Conservation (phyloP, 2,329 filamentous ascomycete species). For the Diaporthe longicolla region DNA sequence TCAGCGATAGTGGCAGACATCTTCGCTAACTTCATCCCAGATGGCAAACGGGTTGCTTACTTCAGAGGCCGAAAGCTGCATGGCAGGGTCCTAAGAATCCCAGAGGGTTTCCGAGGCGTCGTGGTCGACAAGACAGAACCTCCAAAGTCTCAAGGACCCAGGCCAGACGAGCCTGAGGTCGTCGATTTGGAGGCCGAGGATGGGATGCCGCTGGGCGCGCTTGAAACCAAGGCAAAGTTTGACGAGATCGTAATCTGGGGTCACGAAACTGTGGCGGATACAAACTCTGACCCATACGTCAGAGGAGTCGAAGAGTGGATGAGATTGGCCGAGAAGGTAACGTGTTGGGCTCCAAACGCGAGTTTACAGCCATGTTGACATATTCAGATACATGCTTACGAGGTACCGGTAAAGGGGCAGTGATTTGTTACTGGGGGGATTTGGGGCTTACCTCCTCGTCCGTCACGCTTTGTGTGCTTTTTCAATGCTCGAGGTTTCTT, state of each 20-base stretch:
- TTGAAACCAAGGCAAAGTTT: slow-evolving; percentile 78
- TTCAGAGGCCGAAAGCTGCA: slow-evolving; percentile 86
- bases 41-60: slow-evolving; percentile 70
- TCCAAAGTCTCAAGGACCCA: slow-evolving; percentile 48
- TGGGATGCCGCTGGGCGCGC: slow-evolving; percentile 64
- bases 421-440: not conserved
- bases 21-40: slow-evolving; percentile 52
- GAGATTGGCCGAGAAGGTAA: slow-evolving; percentile 69
- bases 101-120: slow-evolving; percentile 78
- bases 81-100: slow-evolving; percentile 76
- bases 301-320: slow-evolving; percentile 87
- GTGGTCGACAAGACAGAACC: slow-evolving; percentile 66
- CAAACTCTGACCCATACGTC: slow-evolving; percentile 76
- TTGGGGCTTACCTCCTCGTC: not conserved
- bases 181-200: slow-evolving; percentile 58
- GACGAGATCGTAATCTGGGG: slow-evolving; percentile 86
- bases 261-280: slow-evolving; percentile 77
- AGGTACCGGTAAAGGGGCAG: slow-evolving; percentile 15
- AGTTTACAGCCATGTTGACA: not conserved
- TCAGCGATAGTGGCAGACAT: not conserved
- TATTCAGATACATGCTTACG: slow-evolving; percentile 41
- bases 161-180: slow-evolving; percentile 48
- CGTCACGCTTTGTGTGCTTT: not conserved
- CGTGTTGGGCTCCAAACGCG: not conserved
- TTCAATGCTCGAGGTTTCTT: too few species aligned